Base-by-base conservation (phyloP, 1,284 basidiomycete species). In the Marasmius oreades region DNA sequence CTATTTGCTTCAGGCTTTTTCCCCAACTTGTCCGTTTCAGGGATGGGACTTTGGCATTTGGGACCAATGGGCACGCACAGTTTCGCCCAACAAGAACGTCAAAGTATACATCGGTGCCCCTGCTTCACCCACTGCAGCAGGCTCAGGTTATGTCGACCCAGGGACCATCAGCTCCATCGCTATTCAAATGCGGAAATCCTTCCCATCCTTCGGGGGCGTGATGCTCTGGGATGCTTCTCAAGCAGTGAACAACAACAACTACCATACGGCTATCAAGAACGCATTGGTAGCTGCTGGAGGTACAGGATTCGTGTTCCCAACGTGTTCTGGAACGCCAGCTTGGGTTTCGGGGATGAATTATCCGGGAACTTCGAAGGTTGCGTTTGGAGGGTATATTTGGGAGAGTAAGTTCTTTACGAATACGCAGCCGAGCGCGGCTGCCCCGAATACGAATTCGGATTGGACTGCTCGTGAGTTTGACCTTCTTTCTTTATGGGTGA, bases 201-300 rank as follows among this genome's bases (percentile, higher is more conserved):
- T 86, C 72, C 82, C 85, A 14, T 85, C 82, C 1, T 88, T 88
- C 59, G 85, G 86, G 16, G 86, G 86, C 26, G 80, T 88, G 16
- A 88, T 87, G 84, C 65, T 89, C 46, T 89, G 85, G 39, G 33
- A 59, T 54, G 86, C 84, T 44, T 54, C 73, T 10, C 24, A 20
- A 23, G 36, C 24, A 14, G 16, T 59, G 84, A 84, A 73, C n/a
- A 87, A 88, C 64, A 69, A 70, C 59, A 77, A 81, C 26, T 88
- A 79, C 62, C 84, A 86, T 63, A 66, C 76, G 16, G 79, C 78
- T 2, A 81, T 86, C 60, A 88, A 89, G 71, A 77, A 79, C 56
- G 77, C 82, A 26, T 72, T 88, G 42, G 69, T 73, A 14, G 78
- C 79, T 33, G 81, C 83, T 31, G 85, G 86, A 43, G 81, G 84